Base-by-base conservation (phyloP, 768 basidiomycete species). In the Phaffia tasmanica region DNA sequence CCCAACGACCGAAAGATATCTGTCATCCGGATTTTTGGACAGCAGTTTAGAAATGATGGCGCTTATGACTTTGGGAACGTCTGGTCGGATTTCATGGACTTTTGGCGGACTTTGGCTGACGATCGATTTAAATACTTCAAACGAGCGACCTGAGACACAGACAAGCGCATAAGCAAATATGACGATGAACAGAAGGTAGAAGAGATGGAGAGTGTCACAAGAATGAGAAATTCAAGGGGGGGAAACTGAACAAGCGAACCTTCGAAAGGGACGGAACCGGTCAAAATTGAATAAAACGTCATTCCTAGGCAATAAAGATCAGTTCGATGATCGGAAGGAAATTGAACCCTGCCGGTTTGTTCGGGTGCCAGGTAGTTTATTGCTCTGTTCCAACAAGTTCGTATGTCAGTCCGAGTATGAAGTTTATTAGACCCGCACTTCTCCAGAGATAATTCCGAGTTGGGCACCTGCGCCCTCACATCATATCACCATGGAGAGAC, bases 351-450 rank as follows among this genome's bases (percentile, higher is more conserved):
- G 11, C 85, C 85, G 0, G 85, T 86, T 74, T 88, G 86, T 73
- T 87, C 86, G 19, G 86, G 86, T 7, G 85, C 84, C 46, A 87
- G 80, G 72, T 86, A 88, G 73, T 84, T 86, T 6, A 87, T 76
- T 1, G 85, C 85, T 75, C 87, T 86, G 75, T 86, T 87, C n/a
- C n/a, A n/a, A n/a, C n/a, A 58, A 86, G n/a, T n/a, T n/a, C n/a
- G n/a, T n/a, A n/a, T n/a, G n/a, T n/a, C n/a, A n/a, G n/a, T n/a
- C n/a, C n/a, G n/a, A n/a, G n/a, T n/a, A n/a, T n/a, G n/a, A n/a
- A n/a, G n/a, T n/a, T n/a, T n/a, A n/a, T n/a, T n/a, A n/a, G n/a
- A n/a, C n/a, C n/a, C n/a, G n/a, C n/a, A n/a, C n/a, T n/a, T n/a
- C n/a, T n/a, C n/a, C n/a, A n/a, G n/a, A n/a, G n/a, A n/a, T n/a